Conservation (phyloP, 345 rosid genomes). For the Syzygium grande region DNA sequence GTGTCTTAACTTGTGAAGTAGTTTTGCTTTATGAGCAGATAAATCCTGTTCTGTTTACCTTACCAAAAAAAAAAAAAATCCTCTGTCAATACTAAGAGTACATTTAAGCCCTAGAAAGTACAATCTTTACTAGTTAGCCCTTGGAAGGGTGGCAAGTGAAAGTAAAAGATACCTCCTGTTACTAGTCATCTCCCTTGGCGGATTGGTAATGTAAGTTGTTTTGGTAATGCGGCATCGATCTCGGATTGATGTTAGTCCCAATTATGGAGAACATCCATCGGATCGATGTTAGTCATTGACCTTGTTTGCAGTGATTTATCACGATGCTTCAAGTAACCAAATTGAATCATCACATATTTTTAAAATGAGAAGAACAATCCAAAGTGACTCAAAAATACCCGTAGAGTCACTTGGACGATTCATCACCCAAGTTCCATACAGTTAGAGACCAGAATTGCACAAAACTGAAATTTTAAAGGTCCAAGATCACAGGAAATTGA, state of each 20-base stretch:
- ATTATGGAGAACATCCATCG: neutral
- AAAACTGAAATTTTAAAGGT: neutral
- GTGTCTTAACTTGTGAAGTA: neutral
- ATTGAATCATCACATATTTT: neutral
- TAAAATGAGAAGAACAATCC: neutral
- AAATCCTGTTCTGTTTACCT: neutral
- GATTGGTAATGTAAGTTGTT: neutral
- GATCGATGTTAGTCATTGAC: neutral
- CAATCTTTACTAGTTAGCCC: neutral
- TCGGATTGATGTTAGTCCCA: neutral
- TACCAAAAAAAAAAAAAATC: too few species aligned
- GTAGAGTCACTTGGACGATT: neutral
- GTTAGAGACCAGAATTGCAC: neutral
- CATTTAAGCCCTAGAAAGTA: neutral
- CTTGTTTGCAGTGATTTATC: neutral
- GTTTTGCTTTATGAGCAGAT: neutral
- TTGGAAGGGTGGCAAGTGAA: neutral
- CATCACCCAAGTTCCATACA: neutral
- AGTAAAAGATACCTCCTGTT: neutral
- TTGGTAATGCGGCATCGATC: neutral
- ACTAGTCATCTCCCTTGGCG: neutral
- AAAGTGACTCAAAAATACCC: neutral
- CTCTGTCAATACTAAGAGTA: neutral
- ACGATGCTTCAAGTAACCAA: neutral
- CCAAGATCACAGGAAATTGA: neutral